Evolutionary conservation across 1,284 basidiomycete species (phyloP).

Genomic region (Sphaerobolus stellatus): DNA sequence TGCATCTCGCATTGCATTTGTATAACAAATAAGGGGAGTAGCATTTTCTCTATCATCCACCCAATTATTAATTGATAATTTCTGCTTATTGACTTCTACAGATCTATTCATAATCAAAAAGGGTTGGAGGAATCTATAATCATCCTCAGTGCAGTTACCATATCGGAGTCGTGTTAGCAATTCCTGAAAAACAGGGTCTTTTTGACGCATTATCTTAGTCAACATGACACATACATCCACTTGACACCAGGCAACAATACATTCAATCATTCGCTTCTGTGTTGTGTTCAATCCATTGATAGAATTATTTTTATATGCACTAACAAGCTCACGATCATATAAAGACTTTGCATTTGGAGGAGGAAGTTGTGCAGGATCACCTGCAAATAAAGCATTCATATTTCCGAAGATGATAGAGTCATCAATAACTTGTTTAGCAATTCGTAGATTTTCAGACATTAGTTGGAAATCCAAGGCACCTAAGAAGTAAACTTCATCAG

Average conservation of each 20-base stretch:
- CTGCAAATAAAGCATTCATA: conserved; percentile 5
- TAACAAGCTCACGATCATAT: background rate
- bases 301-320: background rate
- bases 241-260: background rate
- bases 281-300: background rate
- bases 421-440: background rate
- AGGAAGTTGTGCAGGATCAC: conserved; percentile 2
- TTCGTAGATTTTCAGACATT: background rate
- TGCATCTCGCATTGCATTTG: conserved; percentile 6
- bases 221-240: background rate
- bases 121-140: background rate
- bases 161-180: background rate
- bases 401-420: background rate
- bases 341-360: background rate
- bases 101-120: background rate
- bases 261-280: background rate
- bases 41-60: background rate
- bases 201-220: conserved; percentile 2
- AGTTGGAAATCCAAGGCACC: background rate
- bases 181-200: background rate
- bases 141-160: background rate
- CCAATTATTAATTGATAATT: background rate
- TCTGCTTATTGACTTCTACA: background rate
- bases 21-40: conserved; percentile 1
- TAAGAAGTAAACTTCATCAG: conserved; percentile 5